Base-by-base conservation (phyloP, 164 flowering plant genomes). In the Liquidambar formosana region DNA sequence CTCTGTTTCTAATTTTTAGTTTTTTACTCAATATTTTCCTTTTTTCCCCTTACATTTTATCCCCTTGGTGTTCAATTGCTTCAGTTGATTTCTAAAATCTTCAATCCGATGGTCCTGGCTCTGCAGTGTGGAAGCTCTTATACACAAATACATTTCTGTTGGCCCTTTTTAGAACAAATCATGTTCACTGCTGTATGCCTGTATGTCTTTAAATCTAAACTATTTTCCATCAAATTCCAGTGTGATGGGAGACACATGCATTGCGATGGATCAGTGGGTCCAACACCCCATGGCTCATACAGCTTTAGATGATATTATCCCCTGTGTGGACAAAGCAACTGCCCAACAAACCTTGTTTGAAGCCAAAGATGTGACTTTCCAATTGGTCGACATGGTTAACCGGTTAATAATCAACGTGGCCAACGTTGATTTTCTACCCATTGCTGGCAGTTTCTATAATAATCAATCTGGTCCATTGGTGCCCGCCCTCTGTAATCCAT, bases 401-500 rank as follows among this genome's bases (percentile, higher is more conserved):
- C 0, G 12, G 6, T 60, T 61, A 70, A 68, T 78, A 56, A 57
- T 22, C 62, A 71, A 70, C 15, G 71, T 79, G 57, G 18, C 75
- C 26, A 82, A 80, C 70, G 46, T 8, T 3, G 63, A 77, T 38
- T 3, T 67, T 1, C 75, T 79, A 0, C 71, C 77, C 0, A 22
- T 33, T 10, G 21, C 67, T 6, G 75, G 60, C 2, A 77, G 71
- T 28, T 16, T 73, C 15, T 73, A 74, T 38, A 67, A 68, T 58
- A 79, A 79, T 61, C 79, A 85, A 28, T 80, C 88, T 22, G 92
- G 92, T 14, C 89, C 92, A 1, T 48, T 68, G 54, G 73, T 86
- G 28, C 92, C 92, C 54, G 51, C 58, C 33, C 82, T 88, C 27
- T 88, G 92, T 57, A 80, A 81, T 60, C 92, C 86, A 1, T 78